Evolutionary conservation across 495 filamentous ascomycete species (phyloP).

Genomic region (Penicillium cinerascens): DNA sequence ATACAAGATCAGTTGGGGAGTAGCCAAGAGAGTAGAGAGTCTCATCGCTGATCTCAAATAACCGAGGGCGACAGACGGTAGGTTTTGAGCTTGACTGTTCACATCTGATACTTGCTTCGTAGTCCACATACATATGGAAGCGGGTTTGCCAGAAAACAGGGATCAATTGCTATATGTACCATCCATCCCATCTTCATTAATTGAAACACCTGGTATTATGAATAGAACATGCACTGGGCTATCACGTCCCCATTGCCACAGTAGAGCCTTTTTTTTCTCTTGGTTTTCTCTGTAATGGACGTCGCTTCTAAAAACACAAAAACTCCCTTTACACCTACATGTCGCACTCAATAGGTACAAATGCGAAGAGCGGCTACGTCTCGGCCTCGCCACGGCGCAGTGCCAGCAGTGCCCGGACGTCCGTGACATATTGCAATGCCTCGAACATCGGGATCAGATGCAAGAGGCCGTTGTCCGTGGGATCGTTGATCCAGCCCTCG

Average conservation of each 20-base stretch:
- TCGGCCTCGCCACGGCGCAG: constrained; percentile 77
- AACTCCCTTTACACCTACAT: constrained; percentile 23
- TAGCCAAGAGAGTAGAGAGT: constrained; percentile 9
- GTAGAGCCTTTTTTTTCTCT: constrained; percentile 7
- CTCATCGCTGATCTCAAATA: not conserved
- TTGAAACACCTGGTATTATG: constrained; percentile 10
- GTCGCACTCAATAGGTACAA: constrained; percentile 15
- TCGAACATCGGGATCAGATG: constrained; percentile 93
- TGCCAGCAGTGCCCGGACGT: constrained; percentile 85
- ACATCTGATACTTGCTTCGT: not conserved
- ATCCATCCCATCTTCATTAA: constrained; percentile 8
- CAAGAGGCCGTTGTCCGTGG: constrained; percentile 79
- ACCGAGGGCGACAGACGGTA: too few species aligned
- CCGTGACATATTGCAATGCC: constrained; percentile 91
- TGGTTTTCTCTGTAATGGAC: constrained; percentile 9
- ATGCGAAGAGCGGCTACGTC: constrained; percentile 24
- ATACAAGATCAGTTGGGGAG: constrained; percentile 29
- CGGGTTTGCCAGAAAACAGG: not conserved
- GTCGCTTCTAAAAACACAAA: constrained; percentile 17
- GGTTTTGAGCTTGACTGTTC: not conserved
- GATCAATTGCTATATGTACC: constrained; percentile 8
- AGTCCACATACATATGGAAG: not conserved
- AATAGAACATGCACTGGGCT: constrained; percentile 5
- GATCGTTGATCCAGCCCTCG: constrained; percentile 42
- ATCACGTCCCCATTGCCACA: constrained; percentile 1